A percentile compares a stretch with the other conserved stretches of the same genome.
These are phyloP conservation scores for Metschnikowia proteae DNA, from an alignment of 805 yeast genomes.

Conservation along the genomic window DNA sequence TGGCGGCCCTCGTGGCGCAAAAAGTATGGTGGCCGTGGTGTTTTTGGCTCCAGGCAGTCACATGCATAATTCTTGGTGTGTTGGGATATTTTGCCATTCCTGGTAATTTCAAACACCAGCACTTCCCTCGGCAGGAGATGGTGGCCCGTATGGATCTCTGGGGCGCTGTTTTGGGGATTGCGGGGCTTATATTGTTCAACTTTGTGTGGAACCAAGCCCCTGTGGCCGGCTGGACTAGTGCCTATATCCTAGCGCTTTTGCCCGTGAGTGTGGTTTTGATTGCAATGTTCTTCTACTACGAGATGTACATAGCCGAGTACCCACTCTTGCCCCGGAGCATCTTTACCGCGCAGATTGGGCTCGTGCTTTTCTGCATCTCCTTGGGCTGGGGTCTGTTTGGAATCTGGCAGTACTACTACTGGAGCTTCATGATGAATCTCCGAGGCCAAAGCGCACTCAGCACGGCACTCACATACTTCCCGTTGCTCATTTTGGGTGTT, in stretches of 20 bases:
- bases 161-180: conserved; percentile 56
- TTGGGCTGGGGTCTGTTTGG: conserved; percentile 82
- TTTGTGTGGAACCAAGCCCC: conserved; percentile 78
- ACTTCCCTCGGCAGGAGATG: conserved; percentile 13
- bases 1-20: conserved; percentile 47
- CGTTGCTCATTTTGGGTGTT: conserved; percentile 50
- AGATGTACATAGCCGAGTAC: conserved; percentile 38
- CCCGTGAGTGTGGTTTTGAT: conserved; percentile 46
- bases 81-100: conserved; percentile 41
- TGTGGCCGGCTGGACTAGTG: conserved; percentile 58
- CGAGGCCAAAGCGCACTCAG: conserved; percentile 40
- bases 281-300: conserved; percentile 45
- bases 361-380: conserved; percentile 49
- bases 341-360: conserved; percentile 41
- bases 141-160: conserved; percentile 18
- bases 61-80: conserved; percentile 28
- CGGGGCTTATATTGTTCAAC: conserved; percentile 59
- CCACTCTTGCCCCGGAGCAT: conserved; percentile 56
- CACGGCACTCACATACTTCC: conserved; percentile 40
- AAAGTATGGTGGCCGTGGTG: conserved; percentile 60
- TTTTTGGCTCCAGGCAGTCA: conserved; percentile 47
- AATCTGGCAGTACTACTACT: conserved; percentile 63
- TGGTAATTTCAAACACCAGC: conserved; percentile 11
- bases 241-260: conserved; percentile 56
- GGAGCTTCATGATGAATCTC: conserved; percentile 48